These are phyloP conservation scores for Chionographis japonica DNA, from an alignment of 106 monocot species.

Conservation along the genomic window DNA sequence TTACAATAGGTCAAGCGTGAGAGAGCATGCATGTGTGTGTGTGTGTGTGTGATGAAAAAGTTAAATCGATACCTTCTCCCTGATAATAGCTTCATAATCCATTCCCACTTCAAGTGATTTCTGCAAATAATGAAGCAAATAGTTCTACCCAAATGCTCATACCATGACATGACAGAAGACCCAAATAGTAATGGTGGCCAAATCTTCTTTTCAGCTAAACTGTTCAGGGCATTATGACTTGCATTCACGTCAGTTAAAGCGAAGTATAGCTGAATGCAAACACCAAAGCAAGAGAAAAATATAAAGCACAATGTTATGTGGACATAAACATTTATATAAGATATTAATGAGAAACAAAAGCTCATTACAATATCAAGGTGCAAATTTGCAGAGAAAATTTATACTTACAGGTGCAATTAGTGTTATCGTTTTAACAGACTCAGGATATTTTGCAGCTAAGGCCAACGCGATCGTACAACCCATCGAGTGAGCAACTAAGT, in stretches of 20 bases:
- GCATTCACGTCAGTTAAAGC: conserved; percentile 25
- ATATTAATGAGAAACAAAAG: neutral
- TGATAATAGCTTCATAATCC: conserved; percentile 36
- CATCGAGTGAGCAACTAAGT: conserved; percentile 86
- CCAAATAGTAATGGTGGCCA: conserved; percentile 72
- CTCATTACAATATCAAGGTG: neutral
- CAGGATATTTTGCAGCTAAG: conserved; percentile 55
- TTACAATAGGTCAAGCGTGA: no score
- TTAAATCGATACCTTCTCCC: conserved; percentile 30
- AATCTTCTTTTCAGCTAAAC: conserved; percentile 50
- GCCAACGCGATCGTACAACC: conserved; percentile 69
- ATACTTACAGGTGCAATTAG: conserved; percentile 65
- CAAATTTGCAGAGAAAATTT: neutral
- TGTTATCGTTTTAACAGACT: conserved; percentile 59
- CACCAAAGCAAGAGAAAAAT: neutral
- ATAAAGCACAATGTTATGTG: no score
- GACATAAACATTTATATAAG: neutral
- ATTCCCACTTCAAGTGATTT: conserved; percentile 73
- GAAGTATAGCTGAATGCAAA: conserved; percentile 46
- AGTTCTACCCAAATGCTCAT: conserved; percentile 83
- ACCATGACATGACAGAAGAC: conserved; percentile 84
- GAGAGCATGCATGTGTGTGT: no score
- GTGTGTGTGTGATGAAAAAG: neutral
- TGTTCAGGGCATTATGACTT: conserved; percentile 41
- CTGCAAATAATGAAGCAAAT: conserved; percentile 72